Percentiles rank a stretch among this genome's conserved stretches.
These are phyloP conservation scores for Balamuthia mandrillaris DNA, from an alignment of 208 protist genomes.

Conservation along the genomic window DNA sequence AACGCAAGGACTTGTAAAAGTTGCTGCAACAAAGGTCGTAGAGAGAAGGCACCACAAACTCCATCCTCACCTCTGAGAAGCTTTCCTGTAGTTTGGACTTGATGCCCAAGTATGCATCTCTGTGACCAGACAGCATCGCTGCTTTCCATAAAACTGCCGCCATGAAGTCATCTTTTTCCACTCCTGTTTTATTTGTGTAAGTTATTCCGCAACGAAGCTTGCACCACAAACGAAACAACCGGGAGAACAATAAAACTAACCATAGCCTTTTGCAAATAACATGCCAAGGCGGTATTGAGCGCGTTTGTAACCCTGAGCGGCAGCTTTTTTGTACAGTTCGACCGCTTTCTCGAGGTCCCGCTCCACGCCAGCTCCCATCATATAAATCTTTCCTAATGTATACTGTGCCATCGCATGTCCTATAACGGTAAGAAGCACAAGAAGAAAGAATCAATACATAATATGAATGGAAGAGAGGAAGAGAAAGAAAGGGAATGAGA, in stretches of 20 bases:
- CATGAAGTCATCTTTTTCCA: background rate
- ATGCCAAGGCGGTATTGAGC: background rate
- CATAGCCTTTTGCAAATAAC: background rate
- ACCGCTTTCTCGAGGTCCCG: background rate
- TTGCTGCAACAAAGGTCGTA: conserved; percentile 26
- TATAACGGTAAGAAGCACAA: background rate
- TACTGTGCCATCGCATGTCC: conserved; percentile 24
- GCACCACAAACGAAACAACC: background rate
- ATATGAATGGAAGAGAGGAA: background rate
- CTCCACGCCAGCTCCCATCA: background rate
- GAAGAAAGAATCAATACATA: background rate
- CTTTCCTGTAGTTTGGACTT: background rate
- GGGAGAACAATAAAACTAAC: background rate
- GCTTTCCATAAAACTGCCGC: background rate
- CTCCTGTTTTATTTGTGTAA: background rate
- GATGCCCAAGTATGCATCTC: background rate
- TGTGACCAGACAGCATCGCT: no score
- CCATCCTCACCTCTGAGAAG: background rate
- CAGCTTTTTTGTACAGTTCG: background rate
- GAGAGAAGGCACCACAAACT: conserved; percentile 1
- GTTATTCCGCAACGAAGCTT: background rate
- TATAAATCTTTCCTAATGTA: conserved; percentile 12
- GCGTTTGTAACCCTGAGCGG: conserved; percentile 22
- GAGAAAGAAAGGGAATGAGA: no score
- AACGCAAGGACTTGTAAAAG: no score